Evolutionary conservation across 306 rosid genomes (phyloP).

Genomic region (Glycyrrhiza uralensis): DNA sequence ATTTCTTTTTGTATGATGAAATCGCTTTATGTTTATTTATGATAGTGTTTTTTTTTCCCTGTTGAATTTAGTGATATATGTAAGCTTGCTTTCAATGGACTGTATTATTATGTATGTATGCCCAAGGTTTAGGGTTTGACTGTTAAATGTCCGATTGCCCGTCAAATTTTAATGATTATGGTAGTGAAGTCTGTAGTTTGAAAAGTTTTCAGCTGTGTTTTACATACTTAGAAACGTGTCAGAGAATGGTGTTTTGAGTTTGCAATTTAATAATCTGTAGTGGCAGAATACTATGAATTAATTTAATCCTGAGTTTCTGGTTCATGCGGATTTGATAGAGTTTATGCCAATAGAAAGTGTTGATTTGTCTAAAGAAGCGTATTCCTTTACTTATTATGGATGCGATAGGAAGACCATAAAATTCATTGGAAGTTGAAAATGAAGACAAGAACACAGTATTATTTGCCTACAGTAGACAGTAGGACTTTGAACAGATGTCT

Average conservation of each 20-base stretch:
- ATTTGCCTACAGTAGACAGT: neutral
- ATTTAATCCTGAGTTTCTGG: neutral
- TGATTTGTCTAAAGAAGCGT: neutral
- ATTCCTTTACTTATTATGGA: neutral
- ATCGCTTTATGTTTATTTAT: conserved; percentile 14
- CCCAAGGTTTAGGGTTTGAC: conserved; percentile 26
- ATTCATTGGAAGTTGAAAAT: neutral
- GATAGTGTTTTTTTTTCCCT: neutral
- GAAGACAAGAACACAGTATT: neutral
- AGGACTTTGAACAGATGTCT: neutral
- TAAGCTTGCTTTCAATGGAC: conserved; percentile 16
- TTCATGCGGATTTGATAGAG: neutral
- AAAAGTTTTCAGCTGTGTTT: neutral
- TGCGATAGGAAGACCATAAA: neutral
- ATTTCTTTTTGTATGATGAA: neutral
- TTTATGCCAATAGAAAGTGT: neutral
- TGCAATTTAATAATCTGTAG: neutral
- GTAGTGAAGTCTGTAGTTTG: neutral
- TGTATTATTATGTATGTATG: neutral
- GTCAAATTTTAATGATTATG: neutral
- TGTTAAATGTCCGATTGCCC: neutral
- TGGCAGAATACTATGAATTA: neutral
- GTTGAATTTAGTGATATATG: conserved; percentile 2
- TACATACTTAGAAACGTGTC: neutral
- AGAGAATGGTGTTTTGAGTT: neutral